These are phyloP conservation scores for Verticillium nonalfalfae DNA, from an alignment of 2,329 filamentous ascomycete genomes.

Conservation along the genomic window DNA sequence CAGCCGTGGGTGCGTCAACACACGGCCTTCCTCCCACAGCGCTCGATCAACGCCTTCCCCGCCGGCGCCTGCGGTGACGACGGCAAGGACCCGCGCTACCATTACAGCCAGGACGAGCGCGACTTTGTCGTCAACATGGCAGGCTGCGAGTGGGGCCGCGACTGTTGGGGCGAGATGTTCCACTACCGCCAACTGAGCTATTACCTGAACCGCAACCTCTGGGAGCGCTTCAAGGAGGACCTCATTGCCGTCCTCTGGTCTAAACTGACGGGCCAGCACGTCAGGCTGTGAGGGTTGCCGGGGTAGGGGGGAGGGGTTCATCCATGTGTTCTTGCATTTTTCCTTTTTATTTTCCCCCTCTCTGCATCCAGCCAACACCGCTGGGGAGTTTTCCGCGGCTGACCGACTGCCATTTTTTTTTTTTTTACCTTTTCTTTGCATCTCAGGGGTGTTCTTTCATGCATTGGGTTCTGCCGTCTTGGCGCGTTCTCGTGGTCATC, in stretches of 20 bases:
- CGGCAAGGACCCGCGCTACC: slow-evolving; percentile 67
- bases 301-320: no score
- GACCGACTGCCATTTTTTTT: not conserved
- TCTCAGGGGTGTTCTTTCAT: not conserved
- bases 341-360: not conserved
- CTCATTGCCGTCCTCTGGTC: slow-evolving; percentile 54
- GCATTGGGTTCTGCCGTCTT: not conserved
- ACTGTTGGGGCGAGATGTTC: slow-evolving; percentile 98
- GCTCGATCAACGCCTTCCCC: slow-evolving; percentile 92
- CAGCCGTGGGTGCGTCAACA: slow-evolving; percentile 92
- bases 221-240: slow-evolving; percentile 71
- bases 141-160: slow-evolving; percentile 91
- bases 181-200: slow-evolving; percentile 89
- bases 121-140: slow-evolving; percentile 99
- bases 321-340: no score
- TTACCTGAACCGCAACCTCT: slow-evolving; percentile 74
- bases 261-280: slow-evolving; percentile 55
- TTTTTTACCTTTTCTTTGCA: not conserved
- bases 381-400: not conserved
- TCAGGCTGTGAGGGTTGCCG: slow-evolving; percentile 38
- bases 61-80: slow-evolving; percentile 80
- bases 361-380: not conserved
- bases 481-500: not conserved
- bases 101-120: slow-evolving; percentile 78
- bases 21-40: slow-evolving; percentile 82